Evolutionary conservation across 768 basidiomycete species (phyloP).

Genomic region (Clitopilus hobsonii): DNA sequence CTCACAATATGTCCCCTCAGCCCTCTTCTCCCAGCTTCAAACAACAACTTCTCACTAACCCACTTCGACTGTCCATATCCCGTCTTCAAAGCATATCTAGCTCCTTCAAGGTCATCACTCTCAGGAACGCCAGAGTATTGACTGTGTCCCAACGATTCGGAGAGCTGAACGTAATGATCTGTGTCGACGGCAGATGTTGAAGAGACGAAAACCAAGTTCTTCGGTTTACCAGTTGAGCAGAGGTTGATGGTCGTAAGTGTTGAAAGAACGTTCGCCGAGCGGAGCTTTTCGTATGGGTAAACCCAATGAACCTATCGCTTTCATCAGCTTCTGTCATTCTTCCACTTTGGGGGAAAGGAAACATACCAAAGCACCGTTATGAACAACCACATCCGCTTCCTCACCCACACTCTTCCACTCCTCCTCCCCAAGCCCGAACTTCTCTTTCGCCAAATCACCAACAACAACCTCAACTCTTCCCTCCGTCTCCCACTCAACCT

Average conservation of each 20-base stretch:
- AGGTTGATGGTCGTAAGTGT: slow-evolving; percentile 83
- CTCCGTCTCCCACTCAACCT: slow-evolving; percentile 70
- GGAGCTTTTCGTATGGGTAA: slow-evolving; percentile 92
- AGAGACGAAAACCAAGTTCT: slow-evolving; percentile 86
- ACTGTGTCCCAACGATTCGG: slow-evolving; percentile 55
- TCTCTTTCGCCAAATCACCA: slow-evolving; percentile 76
- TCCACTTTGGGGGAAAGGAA: background rate
- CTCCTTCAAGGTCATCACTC: slow-evolving; percentile 84
- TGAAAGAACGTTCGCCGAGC: slow-evolving; percentile 87
- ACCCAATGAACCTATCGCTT: slow-evolving; percentile 89
- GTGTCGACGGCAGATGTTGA: slow-evolving; percentile 95
- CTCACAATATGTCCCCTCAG: slow-evolving; percentile 83
- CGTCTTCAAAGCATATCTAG: slow-evolving; percentile 66
- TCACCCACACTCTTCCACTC: slow-evolving; percentile 64
- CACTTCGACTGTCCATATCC: slow-evolving; percentile 99
- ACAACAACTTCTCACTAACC: slow-evolving; percentile 93
- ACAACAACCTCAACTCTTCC: slow-evolving; percentile 72
- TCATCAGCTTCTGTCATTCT: background rate
- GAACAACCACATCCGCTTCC: slow-evolving; percentile 81
- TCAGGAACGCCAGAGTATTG: slow-evolving; percentile 74
- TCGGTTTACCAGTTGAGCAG: slow-evolving; percentile 68
- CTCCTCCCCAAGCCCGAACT: slow-evolving; percentile 64
- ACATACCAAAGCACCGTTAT: slow-evolving; percentile 95
- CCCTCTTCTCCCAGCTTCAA: slow-evolving; percentile 87
- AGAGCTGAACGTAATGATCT: slow-evolving; percentile 83